Conservation (phyloP, 2,329 filamentous ascomycete species). For the Stagonosporopsis vannaccii region DNA sequence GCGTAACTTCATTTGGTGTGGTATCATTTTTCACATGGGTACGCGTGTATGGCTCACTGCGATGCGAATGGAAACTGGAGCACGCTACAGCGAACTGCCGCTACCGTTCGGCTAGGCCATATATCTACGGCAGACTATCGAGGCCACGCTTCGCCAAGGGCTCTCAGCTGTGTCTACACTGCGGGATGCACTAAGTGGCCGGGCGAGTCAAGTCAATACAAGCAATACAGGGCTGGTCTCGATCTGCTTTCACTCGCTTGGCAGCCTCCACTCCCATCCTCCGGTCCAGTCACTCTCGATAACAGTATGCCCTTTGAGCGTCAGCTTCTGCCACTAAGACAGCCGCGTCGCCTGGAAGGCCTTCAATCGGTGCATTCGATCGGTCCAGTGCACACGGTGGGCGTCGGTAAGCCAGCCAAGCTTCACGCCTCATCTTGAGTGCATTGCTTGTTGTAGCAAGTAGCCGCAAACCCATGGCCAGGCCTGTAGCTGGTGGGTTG, state of each 20-base stretch:
- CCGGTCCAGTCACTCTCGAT: neutral
- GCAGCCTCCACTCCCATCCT: neutral
- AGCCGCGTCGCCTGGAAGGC: neutral
- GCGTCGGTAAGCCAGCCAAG: neutral
- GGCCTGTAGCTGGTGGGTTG: neutral
- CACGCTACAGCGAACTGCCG: neutral
- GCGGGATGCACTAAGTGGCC: neutral
- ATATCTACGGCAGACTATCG: neutral
- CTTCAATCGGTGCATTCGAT: neutral
- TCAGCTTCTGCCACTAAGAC: neutral
- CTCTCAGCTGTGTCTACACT: neutral
- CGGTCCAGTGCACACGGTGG: neutral
- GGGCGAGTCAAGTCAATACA: neutral
- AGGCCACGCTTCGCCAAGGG: neutral
- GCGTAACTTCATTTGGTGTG: neutral
- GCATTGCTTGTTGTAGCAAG: conserved; percentile 6
- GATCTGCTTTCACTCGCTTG: neutral
- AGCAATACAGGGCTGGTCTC: conserved; percentile 5
- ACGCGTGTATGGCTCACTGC: neutral
- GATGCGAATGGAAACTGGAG: too few relatives aligned
- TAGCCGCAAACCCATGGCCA: neutral
- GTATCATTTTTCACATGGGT: neutral
- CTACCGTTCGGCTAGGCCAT: neutral
- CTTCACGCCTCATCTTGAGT: conserved; percentile 1
- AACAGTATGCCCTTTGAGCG: neutral